These are phyloP conservation scores for Prunus yedoensis DNA, from an alignment of 331 rosid genomes.

Conservation along the genomic window DNA sequence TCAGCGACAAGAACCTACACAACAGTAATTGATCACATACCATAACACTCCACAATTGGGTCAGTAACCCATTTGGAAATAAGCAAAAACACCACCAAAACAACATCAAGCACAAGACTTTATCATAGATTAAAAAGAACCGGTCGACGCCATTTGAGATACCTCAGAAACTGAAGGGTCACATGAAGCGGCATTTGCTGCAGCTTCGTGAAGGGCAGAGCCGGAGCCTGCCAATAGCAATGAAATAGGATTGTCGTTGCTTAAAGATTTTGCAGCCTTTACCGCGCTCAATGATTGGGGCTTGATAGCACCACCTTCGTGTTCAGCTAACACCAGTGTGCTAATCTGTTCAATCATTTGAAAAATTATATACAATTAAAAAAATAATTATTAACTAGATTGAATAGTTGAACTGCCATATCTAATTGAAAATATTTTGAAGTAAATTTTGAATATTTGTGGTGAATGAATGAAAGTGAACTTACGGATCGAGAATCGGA, in stretches of 20 bases:
- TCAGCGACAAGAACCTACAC: slow-evolving; percentile 88
- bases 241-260: slow-evolving; percentile 55
- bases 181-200: slow-evolving; percentile 64
- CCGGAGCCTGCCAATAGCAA: slow-evolving; percentile 87
- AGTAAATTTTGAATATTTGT: not conserved
- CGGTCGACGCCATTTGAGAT: not conserved
- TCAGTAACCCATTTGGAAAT: not conserved
- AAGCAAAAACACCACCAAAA: not conserved
- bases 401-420: not conserved
- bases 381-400: not conserved
- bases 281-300: slow-evolving; percentile 69
- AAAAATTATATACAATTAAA: not conserved
- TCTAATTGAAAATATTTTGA: not conserved
- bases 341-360: slow-evolving; percentile 43
- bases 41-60: slow-evolving; percentile 14
- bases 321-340: slow-evolving; percentile 84
- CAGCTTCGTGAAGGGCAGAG: slow-evolving; percentile 75
- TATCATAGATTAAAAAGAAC: not conserved
- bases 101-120: not conserved
- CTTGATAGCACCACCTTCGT: slow-evolving; percentile 68
- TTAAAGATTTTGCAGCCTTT: slow-evolving; percentile 60
- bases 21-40: slow-evolving; percentile 26
- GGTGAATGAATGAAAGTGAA: slow-evolving; percentile 10
- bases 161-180: slow-evolving; percentile 83
- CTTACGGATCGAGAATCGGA: slow-evolving; percentile 52